These are phyloP conservation scores for Sugiyamaella novakii DNA, from an alignment of 1,139 yeast genomes.

Conservation along the genomic window DNA sequence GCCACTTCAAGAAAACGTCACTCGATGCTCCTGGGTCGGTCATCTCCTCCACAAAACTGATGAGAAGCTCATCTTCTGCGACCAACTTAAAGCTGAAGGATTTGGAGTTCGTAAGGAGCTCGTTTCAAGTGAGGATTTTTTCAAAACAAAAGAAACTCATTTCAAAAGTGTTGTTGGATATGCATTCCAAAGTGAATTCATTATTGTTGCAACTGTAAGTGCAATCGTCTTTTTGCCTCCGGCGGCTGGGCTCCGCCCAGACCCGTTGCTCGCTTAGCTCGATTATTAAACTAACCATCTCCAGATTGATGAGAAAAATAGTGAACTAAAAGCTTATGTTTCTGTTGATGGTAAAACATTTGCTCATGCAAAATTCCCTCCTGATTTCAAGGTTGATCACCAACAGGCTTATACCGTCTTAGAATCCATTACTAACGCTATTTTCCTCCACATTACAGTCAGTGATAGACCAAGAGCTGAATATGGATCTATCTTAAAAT, in stretches of 20 bases:
- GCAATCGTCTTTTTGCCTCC: constrained; percentile 28
- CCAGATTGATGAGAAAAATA: constrained; percentile 17
- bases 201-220: constrained; percentile 66
- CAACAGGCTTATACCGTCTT: constrained; percentile 85
- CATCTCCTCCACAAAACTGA: constrained; percentile 42
- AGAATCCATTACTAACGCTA: constrained; percentile 71
- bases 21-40: constrained; percentile 66
- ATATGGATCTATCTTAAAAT: constrained; percentile 81
- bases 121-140: constrained; percentile 57
- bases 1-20: constrained; percentile 53
- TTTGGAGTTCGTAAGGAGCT: constrained; percentile 45
- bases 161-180: constrained; percentile 64
- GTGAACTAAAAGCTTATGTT: constrained; percentile 60
- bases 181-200: constrained; percentile 64
- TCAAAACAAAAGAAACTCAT: constrained; percentile 45
- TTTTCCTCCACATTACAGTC: constrained; percentile 83
- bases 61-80: constrained; percentile 65
- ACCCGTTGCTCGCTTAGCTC: not conserved
- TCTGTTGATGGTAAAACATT: constrained; percentile 80
- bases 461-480: constrained; percentile 54
- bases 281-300: not conserved
- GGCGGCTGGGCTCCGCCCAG: not conserved
- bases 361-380: constrained; percentile 82
- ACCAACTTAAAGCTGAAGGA: constrained; percentile 43
- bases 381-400: constrained; percentile 58